Evolutionary conservation across 305 asterid genomes (phyloP).

Genomic region (Rubia balearica): DNA sequence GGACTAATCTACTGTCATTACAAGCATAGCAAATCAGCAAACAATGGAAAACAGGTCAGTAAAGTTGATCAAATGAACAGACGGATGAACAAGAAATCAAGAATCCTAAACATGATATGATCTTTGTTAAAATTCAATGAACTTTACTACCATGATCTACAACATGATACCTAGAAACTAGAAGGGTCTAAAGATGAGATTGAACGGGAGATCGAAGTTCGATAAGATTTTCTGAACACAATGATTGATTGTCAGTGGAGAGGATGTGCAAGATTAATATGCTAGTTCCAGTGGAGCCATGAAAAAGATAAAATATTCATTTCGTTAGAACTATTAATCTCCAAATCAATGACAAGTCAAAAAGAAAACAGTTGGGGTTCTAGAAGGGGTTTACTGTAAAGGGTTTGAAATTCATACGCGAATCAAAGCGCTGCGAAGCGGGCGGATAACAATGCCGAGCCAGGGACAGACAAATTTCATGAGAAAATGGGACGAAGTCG

Average conservation of each 20-base stretch:
- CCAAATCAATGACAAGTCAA: no score
- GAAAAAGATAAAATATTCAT: neutral
- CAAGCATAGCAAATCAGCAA: neutral
- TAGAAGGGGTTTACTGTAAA: neutral
- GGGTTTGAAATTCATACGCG: neutral
- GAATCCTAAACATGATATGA: neutral
- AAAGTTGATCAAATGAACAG: neutral
- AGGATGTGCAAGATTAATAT: neutral
- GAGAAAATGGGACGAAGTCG: neutral
- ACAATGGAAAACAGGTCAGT: neutral
- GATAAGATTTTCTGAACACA: neutral
- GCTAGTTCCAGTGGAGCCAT: neutral
- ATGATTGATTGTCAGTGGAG: neutral
- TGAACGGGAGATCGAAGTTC: neutral
- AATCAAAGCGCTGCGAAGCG: neutral
- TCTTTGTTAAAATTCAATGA: neutral
- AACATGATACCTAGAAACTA: conserved; percentile 1
- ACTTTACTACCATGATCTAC: neutral
- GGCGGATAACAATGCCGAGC: neutral
- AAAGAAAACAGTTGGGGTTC: neutral
- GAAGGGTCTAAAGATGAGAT: neutral
- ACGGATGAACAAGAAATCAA: neutral
- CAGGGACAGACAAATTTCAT: neutral
- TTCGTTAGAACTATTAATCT: neutral
- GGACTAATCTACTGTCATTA: neutral